These are phyloP conservation scores for Helotiales sp. DNA, from an alignment of 2,329 filamentous ascomycete genomes.

Conservation along the genomic window DNA sequence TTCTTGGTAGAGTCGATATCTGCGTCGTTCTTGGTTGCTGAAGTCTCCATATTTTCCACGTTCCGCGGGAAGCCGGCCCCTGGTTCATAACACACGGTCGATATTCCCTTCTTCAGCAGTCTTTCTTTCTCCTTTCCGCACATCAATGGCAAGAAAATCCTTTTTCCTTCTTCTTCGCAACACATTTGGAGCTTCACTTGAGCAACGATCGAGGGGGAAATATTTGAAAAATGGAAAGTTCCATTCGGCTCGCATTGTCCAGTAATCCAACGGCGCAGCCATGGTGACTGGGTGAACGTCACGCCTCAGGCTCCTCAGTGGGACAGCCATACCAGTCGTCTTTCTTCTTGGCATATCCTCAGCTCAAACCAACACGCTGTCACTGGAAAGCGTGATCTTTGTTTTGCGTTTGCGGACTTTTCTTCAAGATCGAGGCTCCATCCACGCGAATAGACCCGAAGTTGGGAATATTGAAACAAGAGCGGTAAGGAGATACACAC, in stretches of 20 bases:
- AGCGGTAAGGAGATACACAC: background rate
- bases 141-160: background rate
- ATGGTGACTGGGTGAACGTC: background rate
- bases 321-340: background rate
- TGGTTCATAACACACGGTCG: slow-evolving; percentile 3
- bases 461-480: background rate
- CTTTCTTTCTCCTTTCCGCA: background rate
- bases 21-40: background rate
- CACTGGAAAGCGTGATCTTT: background rate
- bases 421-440: background rate
- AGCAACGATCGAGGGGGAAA: background rate
- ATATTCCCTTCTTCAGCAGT: background rate
- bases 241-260: background rate
- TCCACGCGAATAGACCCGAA: background rate
- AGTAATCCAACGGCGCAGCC: background rate
- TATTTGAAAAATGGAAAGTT: background rate
- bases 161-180: background rate
- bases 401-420: background rate
- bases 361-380: background rate
- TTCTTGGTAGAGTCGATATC: background rate
- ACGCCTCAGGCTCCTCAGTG: slow-evolving; percentile 1
- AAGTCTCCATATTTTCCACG: background rate
- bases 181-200: background rate
- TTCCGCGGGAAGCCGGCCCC: background rate
- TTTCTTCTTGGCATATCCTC: background rate